Percentiles rank a stretch among this genome's conserved stretches.
These are phyloP conservation scores for Rhizopus arrhizus DNA, from an alignment of 371 early-diverging fungal genomes.

Conservation along the genomic window DNA sequence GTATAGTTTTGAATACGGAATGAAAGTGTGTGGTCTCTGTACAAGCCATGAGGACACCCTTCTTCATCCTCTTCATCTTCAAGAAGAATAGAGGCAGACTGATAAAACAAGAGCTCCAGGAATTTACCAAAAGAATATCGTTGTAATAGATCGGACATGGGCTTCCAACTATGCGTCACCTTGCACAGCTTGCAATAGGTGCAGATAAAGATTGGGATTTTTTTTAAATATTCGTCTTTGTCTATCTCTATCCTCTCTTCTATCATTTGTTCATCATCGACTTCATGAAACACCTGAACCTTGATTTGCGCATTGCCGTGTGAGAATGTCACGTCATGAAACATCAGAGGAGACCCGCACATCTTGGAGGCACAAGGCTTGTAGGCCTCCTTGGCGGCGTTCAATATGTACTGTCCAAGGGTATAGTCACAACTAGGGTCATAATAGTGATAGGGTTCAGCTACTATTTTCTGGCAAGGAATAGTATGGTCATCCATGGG, in stretches of 20 bases:
- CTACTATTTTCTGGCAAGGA: slow-evolving; percentile 75
- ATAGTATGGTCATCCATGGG: slow-evolving; percentile 42
- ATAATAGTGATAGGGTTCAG: slow-evolving; percentile 82
- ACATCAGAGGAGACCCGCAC: slow-evolving; percentile 72
- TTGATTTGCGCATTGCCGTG: slow-evolving; percentile 79
- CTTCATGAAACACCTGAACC: slow-evolving; percentile 50
- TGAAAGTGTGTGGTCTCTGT: slow-evolving; percentile 75
- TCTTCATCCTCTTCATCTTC: neutral
- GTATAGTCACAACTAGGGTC: slow-evolving; percentile 75
- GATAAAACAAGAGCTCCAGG: slow-evolving; percentile 87
- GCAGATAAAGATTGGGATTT: slow-evolving; percentile 75
- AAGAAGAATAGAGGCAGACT: slow-evolving; percentile 44
- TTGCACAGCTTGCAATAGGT: slow-evolving; percentile 77
- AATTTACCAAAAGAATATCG: slow-evolving; percentile 95
- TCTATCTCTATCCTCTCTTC: slow-evolving; percentile 29
- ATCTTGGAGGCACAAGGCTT: slow-evolving; percentile 65
- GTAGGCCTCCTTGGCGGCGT: slow-evolving; percentile 71
- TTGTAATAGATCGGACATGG: slow-evolving; percentile 87
- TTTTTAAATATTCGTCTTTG: slow-evolving; percentile 25
- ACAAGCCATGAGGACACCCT: slow-evolving; percentile 82
- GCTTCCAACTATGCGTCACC: slow-evolving; percentile 26
- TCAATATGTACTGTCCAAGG: slow-evolving; percentile 85
- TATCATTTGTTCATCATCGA: slow-evolving; percentile 20
- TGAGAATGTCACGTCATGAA: slow-evolving; percentile 83
- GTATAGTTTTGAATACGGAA: slow-evolving; percentile 75